A percentile compares a stretch with the other conserved stretches of the same genome.
Conservation (phyloP, 305 asterid species). For the Andrographis paniculata region DNA sequence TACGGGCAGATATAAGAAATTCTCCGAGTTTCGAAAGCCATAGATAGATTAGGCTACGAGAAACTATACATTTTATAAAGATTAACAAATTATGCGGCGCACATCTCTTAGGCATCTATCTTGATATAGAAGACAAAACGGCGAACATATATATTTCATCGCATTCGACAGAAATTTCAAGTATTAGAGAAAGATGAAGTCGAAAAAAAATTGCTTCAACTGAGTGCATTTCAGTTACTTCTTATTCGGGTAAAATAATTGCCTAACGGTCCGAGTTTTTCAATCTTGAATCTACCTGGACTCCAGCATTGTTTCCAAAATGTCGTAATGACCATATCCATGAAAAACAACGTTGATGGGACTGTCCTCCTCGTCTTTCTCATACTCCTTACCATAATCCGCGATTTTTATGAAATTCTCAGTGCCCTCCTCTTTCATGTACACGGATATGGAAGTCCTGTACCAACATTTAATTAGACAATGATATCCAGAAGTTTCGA, state of each 20-base stretch:
- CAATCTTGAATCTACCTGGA: background rate
- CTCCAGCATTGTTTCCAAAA: constrained; percentile 49
- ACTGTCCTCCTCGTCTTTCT: constrained; percentile 30
- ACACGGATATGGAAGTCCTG: constrained; percentile 80
- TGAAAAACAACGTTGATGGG: constrained; percentile 61
- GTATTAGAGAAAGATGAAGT: too few relatives aligned
- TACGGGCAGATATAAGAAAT: too few relatives aligned
- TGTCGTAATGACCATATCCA: constrained; percentile 86
- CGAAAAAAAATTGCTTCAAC: too few relatives aligned
- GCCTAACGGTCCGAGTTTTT: background rate
- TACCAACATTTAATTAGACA: background rate
- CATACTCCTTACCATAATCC: constrained; percentile 64
- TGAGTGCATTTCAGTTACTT: too few relatives aligned
- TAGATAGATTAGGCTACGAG: too few relatives aligned
- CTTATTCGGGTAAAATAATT: background rate
- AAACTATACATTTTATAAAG: too few relatives aligned
- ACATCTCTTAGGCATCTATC: too few relatives aligned
- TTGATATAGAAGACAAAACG: too few relatives aligned
- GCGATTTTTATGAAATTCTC: constrained; percentile 49
- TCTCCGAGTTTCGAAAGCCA: too few relatives aligned
- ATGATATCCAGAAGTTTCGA: background rate
- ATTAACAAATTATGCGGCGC: too few relatives aligned
- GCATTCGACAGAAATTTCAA: too few relatives aligned
- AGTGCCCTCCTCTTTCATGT: constrained; percentile 44
- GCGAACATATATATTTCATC: too few relatives aligned